Evolutionary conservation across 129 eudicot species (phyloP).

Genomic region (Cynara cardunculus): DNA sequence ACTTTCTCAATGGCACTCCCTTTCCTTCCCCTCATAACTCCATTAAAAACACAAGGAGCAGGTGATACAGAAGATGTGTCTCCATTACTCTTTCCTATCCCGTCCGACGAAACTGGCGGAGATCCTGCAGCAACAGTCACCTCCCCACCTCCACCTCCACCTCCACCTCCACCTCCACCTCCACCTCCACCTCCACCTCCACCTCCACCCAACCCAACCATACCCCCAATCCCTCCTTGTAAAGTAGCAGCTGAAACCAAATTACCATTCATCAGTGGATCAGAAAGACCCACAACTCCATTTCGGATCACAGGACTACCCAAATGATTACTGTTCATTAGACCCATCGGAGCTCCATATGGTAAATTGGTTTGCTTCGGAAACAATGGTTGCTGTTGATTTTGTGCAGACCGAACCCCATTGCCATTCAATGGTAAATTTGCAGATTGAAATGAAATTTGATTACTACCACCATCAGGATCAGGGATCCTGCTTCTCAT

Average conservation of each 20-base stretch:
- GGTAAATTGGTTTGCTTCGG: slow-evolving; percentile 40
- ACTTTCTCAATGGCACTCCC: slow-evolving; percentile 73
- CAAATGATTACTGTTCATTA: slow-evolving; percentile 45
- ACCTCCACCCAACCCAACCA: slow-evolving; percentile 54
- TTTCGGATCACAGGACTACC: slow-evolving; percentile 61
- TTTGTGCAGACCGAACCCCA: slow-evolving; percentile 55
- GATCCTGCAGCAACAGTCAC: slow-evolving; percentile 67
- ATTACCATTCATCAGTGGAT: slow-evolving; percentile 40
- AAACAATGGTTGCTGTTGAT: slow-evolving; percentile 36
- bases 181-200: slow-evolving; percentile 39
- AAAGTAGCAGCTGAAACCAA: slow-evolving; percentile 40
- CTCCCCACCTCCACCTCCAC: slow-evolving; percentile 51
- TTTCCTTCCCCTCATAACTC: slow-evolving; percentile 70
- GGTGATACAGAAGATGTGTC: slow-evolving; percentile 88
- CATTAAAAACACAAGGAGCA: slow-evolving; percentile 77
- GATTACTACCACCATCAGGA: slow-evolving; percentile 28
- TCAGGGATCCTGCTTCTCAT: slow-evolving; percentile 25
- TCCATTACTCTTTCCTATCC: slow-evolving; percentile 80
- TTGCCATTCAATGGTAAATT: slow-evolving; percentile 61
- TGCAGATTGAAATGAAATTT: slow-evolving; percentile 48
- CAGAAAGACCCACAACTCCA: slow-evolving; percentile 56
- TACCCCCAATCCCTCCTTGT: slow-evolving; percentile 58
- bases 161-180: slow-evolving; percentile 53
- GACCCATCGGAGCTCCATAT: slow-evolving; percentile 56
- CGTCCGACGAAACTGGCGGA: slow-evolving; percentile 83